These are phyloP conservation scores for Trichoderma koningiopsis DNA, from an alignment of 2,329 filamentous ascomycete species.

Conservation along the genomic window DNA sequence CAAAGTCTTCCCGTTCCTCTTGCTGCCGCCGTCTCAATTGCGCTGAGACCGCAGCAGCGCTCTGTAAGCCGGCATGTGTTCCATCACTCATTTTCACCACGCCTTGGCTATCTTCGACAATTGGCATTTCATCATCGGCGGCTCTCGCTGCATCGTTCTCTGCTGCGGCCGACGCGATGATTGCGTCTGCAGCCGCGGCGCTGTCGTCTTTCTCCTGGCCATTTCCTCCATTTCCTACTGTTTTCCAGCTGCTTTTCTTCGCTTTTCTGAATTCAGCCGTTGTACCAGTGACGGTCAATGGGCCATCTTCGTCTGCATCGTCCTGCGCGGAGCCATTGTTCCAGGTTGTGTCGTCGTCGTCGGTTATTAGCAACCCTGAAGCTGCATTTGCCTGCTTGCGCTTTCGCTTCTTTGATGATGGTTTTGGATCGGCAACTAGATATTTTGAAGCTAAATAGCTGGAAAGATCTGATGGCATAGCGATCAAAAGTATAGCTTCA, in stretches of 20 bases:
- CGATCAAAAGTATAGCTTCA: not conserved
- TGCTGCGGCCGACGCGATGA: conserved; percentile 70
- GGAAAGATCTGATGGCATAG: conserved; percentile 65
- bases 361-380: conserved; percentile 63
- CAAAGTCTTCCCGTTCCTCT: conserved; percentile 60
- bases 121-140: conserved; percentile 53
- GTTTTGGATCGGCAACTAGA: conserved; percentile 63
- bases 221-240: conserved; percentile 53
- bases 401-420: conserved; percentile 62
- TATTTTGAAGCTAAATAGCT: conserved; percentile 92
- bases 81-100: conserved; percentile 80
- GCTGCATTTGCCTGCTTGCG: conserved; percentile 52
- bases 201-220: conserved; percentile 43
- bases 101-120: conserved; percentile 49
- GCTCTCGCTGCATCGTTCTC: conserved; percentile 59
- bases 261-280: conserved; percentile 69
- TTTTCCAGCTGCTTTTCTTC: conserved; percentile 82
- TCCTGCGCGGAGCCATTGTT: conserved; percentile 42
- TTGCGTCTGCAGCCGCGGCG: conserved; percentile 67
- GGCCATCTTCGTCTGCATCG: conserved; percentile 58
- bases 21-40: conserved; percentile 67
- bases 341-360: conserved; percentile 64
- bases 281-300: conserved; percentile 52
- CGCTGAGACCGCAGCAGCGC: conserved; percentile 73
- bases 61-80: conserved; percentile 84